phyloP scores from a whole-genome alignment of 2,329 filamentous ascomycete genomes.

The Venturia pyrina region DNA sequence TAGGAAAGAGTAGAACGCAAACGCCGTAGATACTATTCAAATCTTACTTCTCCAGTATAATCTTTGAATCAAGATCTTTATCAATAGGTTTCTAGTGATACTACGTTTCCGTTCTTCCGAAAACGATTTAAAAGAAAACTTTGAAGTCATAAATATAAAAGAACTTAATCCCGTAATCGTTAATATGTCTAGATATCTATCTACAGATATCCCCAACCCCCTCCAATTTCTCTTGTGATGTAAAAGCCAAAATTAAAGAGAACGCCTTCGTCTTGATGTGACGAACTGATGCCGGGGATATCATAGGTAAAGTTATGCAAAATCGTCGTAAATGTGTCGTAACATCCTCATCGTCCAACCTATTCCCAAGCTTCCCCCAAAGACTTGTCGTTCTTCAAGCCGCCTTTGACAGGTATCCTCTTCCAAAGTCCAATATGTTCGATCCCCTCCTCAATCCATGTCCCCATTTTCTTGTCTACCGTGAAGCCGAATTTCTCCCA shows the following conservation, averaged over 20 bases:
- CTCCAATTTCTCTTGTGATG: too few species aligned
- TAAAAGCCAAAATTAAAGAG: not conserved
- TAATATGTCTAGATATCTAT: too few species aligned
- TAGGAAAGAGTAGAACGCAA: too few species aligned
- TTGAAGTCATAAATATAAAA: too few species aligned
- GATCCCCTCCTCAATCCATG: slow-evolving; percentile 78
- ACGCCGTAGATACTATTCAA: too few species aligned
- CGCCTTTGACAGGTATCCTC: not conserved
- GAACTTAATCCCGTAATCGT: too few species aligned
- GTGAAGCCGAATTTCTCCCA: slow-evolving; percentile 68
- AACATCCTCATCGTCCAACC: not conserved
- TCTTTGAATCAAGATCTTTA: too few species aligned
- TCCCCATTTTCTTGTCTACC: slow-evolving; percentile 61
- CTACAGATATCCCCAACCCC: too few species aligned
- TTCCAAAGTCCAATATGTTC: slow-evolving; percentile 53
- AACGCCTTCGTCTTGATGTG: not conserved
- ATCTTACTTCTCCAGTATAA: too few species aligned
- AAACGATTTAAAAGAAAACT: too few species aligned
- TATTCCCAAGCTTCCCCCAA: not conserved
- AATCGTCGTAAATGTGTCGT: not conserved
- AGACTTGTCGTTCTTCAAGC: not conserved
- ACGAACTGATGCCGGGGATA: not conserved
- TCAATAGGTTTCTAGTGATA: too few species aligned
- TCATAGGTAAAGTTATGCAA: not conserved
- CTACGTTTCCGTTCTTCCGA: too few species aligned